These are phyloP conservation scores for Codiaeum variegatum DNA, from an alignment of 441 rosid genomes.

Conservation along the genomic window DNA sequence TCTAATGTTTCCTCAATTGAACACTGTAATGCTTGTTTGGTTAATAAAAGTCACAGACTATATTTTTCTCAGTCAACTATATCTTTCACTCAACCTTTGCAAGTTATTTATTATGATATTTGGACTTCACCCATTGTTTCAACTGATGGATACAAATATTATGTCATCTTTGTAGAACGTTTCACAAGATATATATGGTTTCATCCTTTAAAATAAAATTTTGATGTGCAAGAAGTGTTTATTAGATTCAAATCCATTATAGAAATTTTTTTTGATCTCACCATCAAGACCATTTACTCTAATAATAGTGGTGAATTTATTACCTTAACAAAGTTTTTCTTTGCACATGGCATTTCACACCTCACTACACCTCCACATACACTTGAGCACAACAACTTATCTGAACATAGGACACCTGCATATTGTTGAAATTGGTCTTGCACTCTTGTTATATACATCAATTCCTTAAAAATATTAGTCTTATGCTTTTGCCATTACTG, in stretches of 20 bases:
- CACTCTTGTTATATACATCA: no score
- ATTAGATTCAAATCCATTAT: background rate
- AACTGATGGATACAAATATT: background rate
- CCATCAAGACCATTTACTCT: background rate
- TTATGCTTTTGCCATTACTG: background rate
- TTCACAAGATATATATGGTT: background rate
- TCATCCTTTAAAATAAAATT: background rate
- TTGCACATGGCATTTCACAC: background rate
- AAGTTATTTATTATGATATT: background rate
- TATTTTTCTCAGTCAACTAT: background rate
- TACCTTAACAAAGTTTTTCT: background rate
- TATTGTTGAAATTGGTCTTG: background rate
- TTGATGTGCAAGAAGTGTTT: background rate
- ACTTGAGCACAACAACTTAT: background rate
- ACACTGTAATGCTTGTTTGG: background rate
- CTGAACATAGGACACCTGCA: background rate
- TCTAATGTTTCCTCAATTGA: no score
- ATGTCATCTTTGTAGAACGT: no score
- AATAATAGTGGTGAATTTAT: background rate
- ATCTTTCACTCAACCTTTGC: background rate
- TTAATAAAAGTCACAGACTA: background rate
- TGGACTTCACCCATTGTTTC: background rate
- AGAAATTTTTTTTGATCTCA: no score
- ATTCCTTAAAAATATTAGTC: background rate
- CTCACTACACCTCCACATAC: constrained; percentile 1